Evolutionary conservation across 192 early-diverging fungal species (phyloP).

Genomic region (Dimargaris cristalligena): DNA sequence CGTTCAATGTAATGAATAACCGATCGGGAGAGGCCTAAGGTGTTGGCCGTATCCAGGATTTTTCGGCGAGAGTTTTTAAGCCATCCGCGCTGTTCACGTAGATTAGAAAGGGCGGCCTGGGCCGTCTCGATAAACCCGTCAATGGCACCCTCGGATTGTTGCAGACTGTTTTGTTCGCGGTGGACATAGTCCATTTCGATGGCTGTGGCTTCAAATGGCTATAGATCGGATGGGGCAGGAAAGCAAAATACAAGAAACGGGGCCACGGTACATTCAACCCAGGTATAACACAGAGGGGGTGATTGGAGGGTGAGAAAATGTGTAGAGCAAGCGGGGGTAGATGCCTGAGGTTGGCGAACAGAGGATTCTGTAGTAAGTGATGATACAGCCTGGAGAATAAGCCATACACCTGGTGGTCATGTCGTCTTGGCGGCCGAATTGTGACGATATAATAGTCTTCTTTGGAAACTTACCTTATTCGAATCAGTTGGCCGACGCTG

Average conservation of each 20-base stretch:
- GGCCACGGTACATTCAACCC: not conserved
- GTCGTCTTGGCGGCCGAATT: too few species aligned
- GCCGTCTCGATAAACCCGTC: slow-evolving; percentile 9
- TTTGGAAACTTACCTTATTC: not conserved
- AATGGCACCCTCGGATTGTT: slow-evolving; percentile 7
- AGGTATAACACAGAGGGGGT: not conserved
- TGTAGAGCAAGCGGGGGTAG: not conserved
- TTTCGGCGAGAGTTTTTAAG: slow-evolving; percentile 8
- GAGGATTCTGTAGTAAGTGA: not conserved
- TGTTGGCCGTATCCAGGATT: slow-evolving; percentile 11
- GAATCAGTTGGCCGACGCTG: not conserved
- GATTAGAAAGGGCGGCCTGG: not conserved
- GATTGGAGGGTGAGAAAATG: not conserved
- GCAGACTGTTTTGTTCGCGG: not conserved
- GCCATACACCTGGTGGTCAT: too few species aligned
- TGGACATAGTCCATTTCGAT: slow-evolving; percentile 6
- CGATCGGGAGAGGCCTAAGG: slow-evolving; percentile 12
- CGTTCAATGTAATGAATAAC: slow-evolving; percentile 12
- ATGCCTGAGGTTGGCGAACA: not conserved
- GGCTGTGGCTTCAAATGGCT: not conserved
- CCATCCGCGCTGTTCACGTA: slow-evolving; percentile 8
- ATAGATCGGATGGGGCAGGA: not conserved
- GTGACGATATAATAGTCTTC: too few species aligned
- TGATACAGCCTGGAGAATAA: not conserved
- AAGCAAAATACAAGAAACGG: not conserved